Base-by-base conservation (phyloP, 495 filamentous ascomycete genomes). In the Penicillium cataractarum region DNA sequence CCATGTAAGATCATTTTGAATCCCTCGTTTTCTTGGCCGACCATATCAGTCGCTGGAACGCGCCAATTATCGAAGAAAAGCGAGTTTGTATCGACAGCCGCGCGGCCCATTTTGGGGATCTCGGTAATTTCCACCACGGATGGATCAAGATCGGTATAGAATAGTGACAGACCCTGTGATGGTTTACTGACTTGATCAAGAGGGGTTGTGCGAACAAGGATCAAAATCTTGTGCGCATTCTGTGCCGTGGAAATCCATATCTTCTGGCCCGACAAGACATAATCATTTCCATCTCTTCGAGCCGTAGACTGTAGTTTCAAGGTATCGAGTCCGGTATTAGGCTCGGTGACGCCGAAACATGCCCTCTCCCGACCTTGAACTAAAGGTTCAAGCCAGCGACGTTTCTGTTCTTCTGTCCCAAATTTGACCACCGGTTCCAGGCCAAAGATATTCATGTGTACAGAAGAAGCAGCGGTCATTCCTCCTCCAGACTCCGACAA, bases 231-330 rank as follows among this genome's bases (percentile, higher is more conserved):
- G 13, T 78, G 72, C 0, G 90, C 89, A 3, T 89, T 85, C 68
- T 92, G 88, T 5, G 90, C 90, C 55, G 83, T 90, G 5, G 89
- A 87, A 52, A 92, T 92, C 90, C 90, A 91, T 55, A 92, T 90
- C 77, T 92, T 92, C 71, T 92, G 90, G 0, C 90, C 90, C 0
- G 84, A 82, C 3, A 93, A 79, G 0, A 68, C 70, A 74, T 90
- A 92, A 21, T 67, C 68, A 21, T 83, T 80, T 1, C 59, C 58
- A 29, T 72, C 67, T 64, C 72, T 82, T 21, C 65, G 72, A 4
- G 87, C 90, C 24, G 71, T 71, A 0, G 89, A 92, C 40, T 78
- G 80, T 8, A 92, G 77, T 51, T 85, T 82, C 22, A 91, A 74
- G 1, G 90, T 93, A 46, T 92, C 88, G 2, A 92, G 78, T 0